Percentiles rank a stretch among this genome's conserved stretches.
Conservation (phyloP, 129 eudicot species). For the Pseudognaphalium luteoalbum region DNA sequence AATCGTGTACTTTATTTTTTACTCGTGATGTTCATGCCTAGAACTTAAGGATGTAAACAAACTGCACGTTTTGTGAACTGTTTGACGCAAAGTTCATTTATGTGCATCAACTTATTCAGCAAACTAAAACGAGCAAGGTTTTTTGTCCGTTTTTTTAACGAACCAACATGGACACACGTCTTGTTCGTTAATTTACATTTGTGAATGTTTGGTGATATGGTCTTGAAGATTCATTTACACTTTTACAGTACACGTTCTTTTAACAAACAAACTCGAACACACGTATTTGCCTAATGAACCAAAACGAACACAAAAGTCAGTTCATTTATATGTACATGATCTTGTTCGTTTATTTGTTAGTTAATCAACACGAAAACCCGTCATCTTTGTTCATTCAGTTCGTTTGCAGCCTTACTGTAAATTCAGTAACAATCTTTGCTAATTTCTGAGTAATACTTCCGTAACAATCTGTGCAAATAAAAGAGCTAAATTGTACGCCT, state of each 20-base stretch:
- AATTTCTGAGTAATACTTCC: neutral
- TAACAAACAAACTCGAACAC: neutral
- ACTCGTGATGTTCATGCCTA: too few species aligned
- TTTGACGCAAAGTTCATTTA: neutral
- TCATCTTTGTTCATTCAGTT: neutral
- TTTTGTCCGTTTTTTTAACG: too few species aligned
- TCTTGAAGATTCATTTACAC: neutral
- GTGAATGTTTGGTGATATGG: neutral
- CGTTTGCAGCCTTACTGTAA: neutral
- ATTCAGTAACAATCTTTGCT: neutral
- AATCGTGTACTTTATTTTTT: too few species aligned
- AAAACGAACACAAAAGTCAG: neutral
- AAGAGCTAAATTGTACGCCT: too few species aligned
- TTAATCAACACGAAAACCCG: neutral
- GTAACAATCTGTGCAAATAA: too few species aligned
- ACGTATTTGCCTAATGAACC: neutral
- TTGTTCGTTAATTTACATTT: too few species aligned
- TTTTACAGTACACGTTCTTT: too few species aligned
- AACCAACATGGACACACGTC: neutral
- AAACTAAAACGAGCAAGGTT: neutral
- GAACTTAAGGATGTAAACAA: too few species aligned
- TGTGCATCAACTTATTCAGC: neutral
- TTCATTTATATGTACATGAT: neutral
- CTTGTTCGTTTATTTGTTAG: neutral
- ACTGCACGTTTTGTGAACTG: neutral